A percentile compares a stretch with the other conserved stretches of the same genome.
Evolutionary conservation across 306 rosid species (phyloP).

Genomic region (Vicia sativa): DNA sequence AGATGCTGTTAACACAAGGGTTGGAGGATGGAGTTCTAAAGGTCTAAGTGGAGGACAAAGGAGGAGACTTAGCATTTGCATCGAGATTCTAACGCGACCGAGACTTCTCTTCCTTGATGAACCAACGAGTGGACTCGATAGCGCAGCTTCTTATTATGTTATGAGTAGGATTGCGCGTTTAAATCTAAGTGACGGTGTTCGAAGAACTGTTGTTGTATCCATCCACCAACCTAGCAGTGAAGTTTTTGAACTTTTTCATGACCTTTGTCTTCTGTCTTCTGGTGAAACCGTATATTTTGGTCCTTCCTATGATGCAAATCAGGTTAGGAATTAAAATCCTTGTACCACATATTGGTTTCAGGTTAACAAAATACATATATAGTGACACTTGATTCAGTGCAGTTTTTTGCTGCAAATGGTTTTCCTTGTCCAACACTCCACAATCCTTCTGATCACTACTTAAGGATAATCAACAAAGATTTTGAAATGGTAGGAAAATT

Average conservation of each 20-base stretch:
- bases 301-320: conserved; percentile 37
- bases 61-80: conserved; percentile 79
- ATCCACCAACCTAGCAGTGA: conserved; percentile 79
- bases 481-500: conserved; percentile 54
- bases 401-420: conserved; percentile 72
- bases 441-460: conserved; percentile 76
- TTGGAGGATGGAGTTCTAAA: conserved; percentile 60
- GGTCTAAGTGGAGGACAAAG: conserved; percentile 73
- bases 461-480: conserved; percentile 75
- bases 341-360: neutral
- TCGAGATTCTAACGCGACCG: conserved; percentile 64
- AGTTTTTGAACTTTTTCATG: conserved; percentile 60
- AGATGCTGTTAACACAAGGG: conserved; percentile 58
- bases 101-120: conserved; percentile 77
- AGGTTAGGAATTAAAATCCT: conserved; percentile 30
- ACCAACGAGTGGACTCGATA: conserved; percentile 81
- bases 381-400: neutral
- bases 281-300: conserved; percentile 50
- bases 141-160: conserved; percentile 75
- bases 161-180: conserved; percentile 56
- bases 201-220: conserved; percentile 60
- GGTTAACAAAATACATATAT: neutral
- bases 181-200: conserved; percentile 44
- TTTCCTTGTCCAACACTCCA: conserved; percentile 67
- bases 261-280: conserved; percentile 49